Base-by-base conservation (phyloP, 495 filamentous ascomycete genomes). In the Aspergillus olivimuriae region DNA sequence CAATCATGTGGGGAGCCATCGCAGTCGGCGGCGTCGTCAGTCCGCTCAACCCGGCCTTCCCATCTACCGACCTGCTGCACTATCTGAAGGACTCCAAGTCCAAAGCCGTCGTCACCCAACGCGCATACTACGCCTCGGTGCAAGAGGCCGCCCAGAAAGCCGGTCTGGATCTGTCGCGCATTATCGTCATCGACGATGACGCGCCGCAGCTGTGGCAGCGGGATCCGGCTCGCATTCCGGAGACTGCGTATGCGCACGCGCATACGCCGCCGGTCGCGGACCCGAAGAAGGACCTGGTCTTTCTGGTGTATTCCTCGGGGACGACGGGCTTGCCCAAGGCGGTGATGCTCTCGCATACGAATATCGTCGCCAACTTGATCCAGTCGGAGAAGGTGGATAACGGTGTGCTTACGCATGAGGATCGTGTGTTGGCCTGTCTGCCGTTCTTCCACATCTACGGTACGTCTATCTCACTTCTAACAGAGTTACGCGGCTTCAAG, bases 281-380 rank as follows among this genome's bases (percentile, higher is more conserved):
- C 24, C 24, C 24, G 6, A 28, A 28, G 24, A 28, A 28, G 24
- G 24, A 28, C 37, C 53, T 68, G 28, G 43, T 71, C 77, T 87
- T 12, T 73, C 65, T 86, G 41, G 83, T 82, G 44, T 94, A 91
- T 59, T 80, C 72, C 35, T 83, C 77, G 26, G 87, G 87, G 17
- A 91, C 87, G 0, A 90, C 87, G 0, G 87, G 87, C 3, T 57
- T 84, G 47, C 87, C 88, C 4, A 92, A 94, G 61, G 87, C 87
- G 8, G 87, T 90, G 26, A 82, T 83, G 75, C 63, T 92, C 3
- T 80, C 72, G 24, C 87, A 94, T 58, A 50, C 50, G 34, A 92
- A 92, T 56, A 73, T 91, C 39, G 72, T 87, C 5, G 55, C 83
- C 33, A 87, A 90, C 53, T 44, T 75, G 5, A 46, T 76, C 39